A percentile compares a stretch with the other conserved stretches of the same genome.
phyloP scores from a whole-genome alignment of 2,329 filamentous ascomycete genomes.

The Onygena corvina region DNA sequence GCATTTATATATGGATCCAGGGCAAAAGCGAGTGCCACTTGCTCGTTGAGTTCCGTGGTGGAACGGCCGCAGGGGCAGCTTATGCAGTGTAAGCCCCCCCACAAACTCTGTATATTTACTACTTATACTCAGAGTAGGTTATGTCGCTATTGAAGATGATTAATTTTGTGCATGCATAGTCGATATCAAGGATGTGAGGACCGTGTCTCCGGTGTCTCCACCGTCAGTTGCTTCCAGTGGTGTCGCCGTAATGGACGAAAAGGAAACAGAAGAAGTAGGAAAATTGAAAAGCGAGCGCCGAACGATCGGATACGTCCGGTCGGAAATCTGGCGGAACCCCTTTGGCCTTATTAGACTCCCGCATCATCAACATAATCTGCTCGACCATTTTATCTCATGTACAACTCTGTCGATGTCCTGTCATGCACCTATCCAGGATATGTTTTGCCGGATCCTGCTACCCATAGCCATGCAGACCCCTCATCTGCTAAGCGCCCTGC shows the following conservation, averaged over 20 bases:
- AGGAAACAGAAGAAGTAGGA: too few relatives aligned
- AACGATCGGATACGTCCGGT: neutral
- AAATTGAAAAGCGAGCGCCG: neutral
- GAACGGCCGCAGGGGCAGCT: neutral
- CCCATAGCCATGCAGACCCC: constrained; percentile 18
- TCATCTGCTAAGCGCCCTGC: constrained; percentile 15
- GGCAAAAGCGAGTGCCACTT: neutral
- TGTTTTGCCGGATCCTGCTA: constrained; percentile 16
- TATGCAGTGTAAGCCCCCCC: neutral
- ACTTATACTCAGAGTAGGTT: neutral
- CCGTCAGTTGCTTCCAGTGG: too few relatives aligned
- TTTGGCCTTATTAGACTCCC: constrained; percentile 9
- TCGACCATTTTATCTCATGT: constrained; percentile 27
- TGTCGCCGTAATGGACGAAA: too few relatives aligned
- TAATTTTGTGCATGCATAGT: neutral
- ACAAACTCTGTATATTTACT: neutral
- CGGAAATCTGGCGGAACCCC: neutral
- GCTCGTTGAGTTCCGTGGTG: neutral
- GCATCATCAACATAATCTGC: constrained; percentile 11
- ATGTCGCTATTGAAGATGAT: neutral
- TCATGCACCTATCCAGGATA: constrained; percentile 17
- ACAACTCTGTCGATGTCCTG: constrained; percentile 25
- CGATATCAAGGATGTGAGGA: neutral
- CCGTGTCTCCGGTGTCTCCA: neutral
- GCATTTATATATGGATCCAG: constrained; percentile 10